A percentile compares a stretch with the other conserved stretches of the same genome.
These are phyloP conservation scores for Ceratocystis lukuohia DNA, from an alignment of 2,329 filamentous ascomycete genomes.

Conservation along the genomic window DNA sequence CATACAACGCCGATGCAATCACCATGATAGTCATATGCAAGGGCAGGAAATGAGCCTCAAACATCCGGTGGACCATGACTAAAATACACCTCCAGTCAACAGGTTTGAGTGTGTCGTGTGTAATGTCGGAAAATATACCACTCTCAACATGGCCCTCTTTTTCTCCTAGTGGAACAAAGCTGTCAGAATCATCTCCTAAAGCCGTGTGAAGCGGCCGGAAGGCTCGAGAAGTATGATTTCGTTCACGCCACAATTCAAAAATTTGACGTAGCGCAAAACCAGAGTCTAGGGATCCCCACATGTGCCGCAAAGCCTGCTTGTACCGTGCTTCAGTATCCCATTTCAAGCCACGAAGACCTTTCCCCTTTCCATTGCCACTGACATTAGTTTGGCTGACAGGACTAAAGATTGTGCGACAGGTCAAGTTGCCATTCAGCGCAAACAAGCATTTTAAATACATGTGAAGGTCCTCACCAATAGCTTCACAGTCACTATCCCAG, in stretches of 20 bases:
- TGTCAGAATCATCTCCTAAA: constrained; percentile 30
- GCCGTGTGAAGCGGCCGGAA: constrained; percentile 44
- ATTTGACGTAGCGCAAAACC: constrained; percentile 50
- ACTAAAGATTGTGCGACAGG: constrained; percentile 48
- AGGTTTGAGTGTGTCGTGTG: constrained; percentile 36
- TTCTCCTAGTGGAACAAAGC: constrained; percentile 34
- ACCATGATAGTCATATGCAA: constrained; percentile 54
- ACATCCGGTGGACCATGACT: constrained; percentile 52
- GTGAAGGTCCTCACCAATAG: constrained; percentile 63
- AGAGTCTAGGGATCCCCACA: constrained; percentile 61
- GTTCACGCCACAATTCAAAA: constrained; percentile 43
- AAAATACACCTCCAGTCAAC: constrained; percentile 44
- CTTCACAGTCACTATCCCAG: constrained; percentile 57
- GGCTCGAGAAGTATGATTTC: constrained; percentile 41
- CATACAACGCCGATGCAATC: constrained; percentile 47
- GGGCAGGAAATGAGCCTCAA: constrained; percentile 60
- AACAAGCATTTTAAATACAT: constrained; percentile 73
- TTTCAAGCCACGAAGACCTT: constrained; percentile 40
- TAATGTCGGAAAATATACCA: constrained; percentile 43
- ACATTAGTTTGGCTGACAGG: constrained; percentile 64
- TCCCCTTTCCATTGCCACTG: constrained; percentile 41
- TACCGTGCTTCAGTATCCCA: constrained; percentile 52
- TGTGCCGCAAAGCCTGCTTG: constrained; percentile 58
- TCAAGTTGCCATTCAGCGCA: constrained; percentile 55
- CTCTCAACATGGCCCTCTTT: constrained; percentile 35